Evolutionary conservation across 2,329 filamentous ascomycete genomes (phyloP), one percentile per base, ranked within the genome.

Genomic region (Aspergillus calidoustus): DNA sequence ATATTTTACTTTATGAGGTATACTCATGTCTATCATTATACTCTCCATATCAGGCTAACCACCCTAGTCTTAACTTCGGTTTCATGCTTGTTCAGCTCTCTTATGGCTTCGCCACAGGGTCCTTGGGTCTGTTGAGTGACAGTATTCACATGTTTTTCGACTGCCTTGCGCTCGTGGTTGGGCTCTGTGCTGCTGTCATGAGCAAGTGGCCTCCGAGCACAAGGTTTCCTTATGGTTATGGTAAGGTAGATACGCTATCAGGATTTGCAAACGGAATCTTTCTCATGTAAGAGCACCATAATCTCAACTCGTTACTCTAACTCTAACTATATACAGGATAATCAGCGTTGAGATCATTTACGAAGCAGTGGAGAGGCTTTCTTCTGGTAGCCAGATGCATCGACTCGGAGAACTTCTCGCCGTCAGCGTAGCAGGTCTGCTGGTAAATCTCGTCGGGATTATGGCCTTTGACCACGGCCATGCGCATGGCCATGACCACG

Each of bases 71-170:
- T 59, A 99, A 99, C 74, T 93, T 99, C 69, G 84, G 83, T 7
- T 99, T 99, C 76, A 99, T 99, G 95, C 81, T 91, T 38, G 87
- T 99, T 1, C 95, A 99, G 72, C 91, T 93, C 46, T 92, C 94
- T 64, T 99, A 99, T 72, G 95, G 95, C 53, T 96, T 95, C 70
- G 80, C 95, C 11, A 98, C 93, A 3, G 93, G 96, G 68, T 99
- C 95, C 0, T 82, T 99, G 5, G 95, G 95, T 3, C 84, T 99
- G n/a, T 86, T 99, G 19, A 97, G 93, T 68, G 95, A 99, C 77
- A 98, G 93, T 71, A 95, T 99, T 65, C 95, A 99, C 79, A 99
- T 99, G 95, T 94, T 99, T 72, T 98, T 99, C 71, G 95, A 99
- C 78, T 99, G 95, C 69, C 88, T 97, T 41, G 95, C 94, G 22